These are phyloP conservation scores for Phylloboletellus chloephorus DNA, from an alignment of 1,284 basidiomycete species.

Conservation along the genomic window DNA sequence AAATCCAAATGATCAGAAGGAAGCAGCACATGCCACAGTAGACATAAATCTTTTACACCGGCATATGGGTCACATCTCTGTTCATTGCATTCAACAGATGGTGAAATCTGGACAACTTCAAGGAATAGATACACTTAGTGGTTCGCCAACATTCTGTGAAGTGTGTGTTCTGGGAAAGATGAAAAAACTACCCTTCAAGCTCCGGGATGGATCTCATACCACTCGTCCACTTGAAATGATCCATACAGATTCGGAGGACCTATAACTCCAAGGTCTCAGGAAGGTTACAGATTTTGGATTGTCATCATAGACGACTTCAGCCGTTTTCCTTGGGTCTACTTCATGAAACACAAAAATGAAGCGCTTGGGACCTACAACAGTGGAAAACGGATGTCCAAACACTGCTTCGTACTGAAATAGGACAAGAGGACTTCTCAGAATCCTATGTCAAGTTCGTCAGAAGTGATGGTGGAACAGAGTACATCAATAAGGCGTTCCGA, in stretches of 20 bases:
- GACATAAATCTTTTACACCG: constrained; percentile 22
- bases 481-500: no score
- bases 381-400: constrained; percentile 26
- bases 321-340: constrained; percentile 22
- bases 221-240: constrained; percentile 27
- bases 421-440: no score
- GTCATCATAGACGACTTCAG: constrained; percentile 31
- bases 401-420: constrained; percentile 19
- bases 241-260: constrained; percentile 33
- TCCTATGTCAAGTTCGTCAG: no score
- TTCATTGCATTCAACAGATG: constrained; percentile 16
- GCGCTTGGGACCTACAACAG: constrained; percentile 14
- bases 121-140: constrained; percentile 8
- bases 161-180: constrained; percentile 23
- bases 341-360: constrained; percentile 24
- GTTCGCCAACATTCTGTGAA: constrained; percentile 15
- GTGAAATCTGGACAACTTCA: constrained; percentile 13
- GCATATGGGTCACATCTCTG: constrained; percentile 19
- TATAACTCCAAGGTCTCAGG: constrained; percentile 16
- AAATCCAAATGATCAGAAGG: constrained; percentile 9
- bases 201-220: constrained; percentile 6
- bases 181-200: constrained; percentile 24
- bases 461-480: no score
- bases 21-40: not conserved
- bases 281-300: constrained; percentile 28